These are phyloP conservation scores for Phytopythium kandeliae DNA, from an alignment of 352 stramenopile species.

Conservation along the genomic window DNA sequence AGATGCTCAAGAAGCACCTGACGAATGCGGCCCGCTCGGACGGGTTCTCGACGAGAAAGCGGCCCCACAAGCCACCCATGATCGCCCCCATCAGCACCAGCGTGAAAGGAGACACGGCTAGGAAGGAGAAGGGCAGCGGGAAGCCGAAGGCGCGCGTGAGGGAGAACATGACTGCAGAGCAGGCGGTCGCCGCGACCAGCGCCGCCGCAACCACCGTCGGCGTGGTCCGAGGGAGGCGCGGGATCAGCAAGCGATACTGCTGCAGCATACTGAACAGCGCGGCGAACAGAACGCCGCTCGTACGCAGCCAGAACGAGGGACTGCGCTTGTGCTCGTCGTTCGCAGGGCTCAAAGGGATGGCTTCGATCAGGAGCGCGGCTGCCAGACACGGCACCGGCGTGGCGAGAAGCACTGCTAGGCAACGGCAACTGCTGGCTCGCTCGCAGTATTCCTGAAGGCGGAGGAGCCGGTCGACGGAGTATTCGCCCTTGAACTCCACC, in stretches of 20 bases:
- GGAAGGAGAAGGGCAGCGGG: slow-evolving; percentile 29
- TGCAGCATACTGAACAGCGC: not conserved
- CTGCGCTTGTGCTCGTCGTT: not conserved
- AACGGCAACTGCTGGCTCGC: not conserved
- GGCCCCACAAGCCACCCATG: slow-evolving; percentile 13
- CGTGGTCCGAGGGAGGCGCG: slow-evolving; percentile 15
- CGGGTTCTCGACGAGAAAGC: slow-evolving; percentile 14
- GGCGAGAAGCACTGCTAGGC: not conserved
- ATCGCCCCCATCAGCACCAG: slow-evolving; percentile 14
- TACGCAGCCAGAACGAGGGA: slow-evolving; percentile 22
- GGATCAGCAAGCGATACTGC: slow-evolving; percentile 5
- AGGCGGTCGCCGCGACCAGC: slow-evolving; percentile 12
- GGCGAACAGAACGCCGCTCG: slow-evolving; percentile 7
- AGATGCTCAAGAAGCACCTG: not conserved
- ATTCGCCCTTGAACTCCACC: slow-evolving; percentile 12
- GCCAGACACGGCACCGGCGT: slow-evolving; percentile 3
- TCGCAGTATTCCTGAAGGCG: slow-evolving; percentile 1
- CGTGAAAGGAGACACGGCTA: slow-evolving; percentile 14
- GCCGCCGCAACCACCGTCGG: slow-evolving; percentile 6
- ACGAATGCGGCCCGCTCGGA: slow-evolving; percentile 11
- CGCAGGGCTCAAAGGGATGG: not conserved
- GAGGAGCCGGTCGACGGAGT: slow-evolving; percentile 9
- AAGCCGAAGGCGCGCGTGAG: slow-evolving; percentile 28
- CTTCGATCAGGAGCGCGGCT: not conserved
- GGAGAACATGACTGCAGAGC: slow-evolving; percentile 14